Conservation (phyloP, 1,139 yeast genomes). For the Martiniozyma asiatica region DNA sequence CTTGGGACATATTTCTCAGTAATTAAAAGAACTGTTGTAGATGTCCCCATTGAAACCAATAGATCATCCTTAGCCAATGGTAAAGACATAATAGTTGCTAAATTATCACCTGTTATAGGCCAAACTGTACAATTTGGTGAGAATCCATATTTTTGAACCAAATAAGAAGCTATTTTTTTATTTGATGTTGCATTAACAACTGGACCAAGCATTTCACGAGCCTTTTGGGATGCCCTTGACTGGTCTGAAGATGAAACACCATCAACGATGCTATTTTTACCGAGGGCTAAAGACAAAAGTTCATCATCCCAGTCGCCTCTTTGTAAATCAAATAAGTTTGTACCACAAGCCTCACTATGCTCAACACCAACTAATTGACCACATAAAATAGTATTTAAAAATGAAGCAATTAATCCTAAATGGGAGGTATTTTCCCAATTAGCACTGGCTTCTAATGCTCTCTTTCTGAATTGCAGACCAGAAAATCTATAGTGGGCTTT, state of each 20-base stretch:
- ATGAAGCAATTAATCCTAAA: constrained; percentile 70
- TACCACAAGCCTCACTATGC: constrained; percentile 84
- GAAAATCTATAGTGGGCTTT: constrained; percentile 85
- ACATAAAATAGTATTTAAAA: constrained; percentile 57
- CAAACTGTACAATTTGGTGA: constrained; percentile 39
- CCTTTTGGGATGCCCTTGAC: constrained; percentile 25
- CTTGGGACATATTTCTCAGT: constrained; percentile 73
- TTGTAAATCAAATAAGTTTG: constrained; percentile 67
- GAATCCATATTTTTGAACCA: constrained; percentile 54
- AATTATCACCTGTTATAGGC: constrained; percentile 78
- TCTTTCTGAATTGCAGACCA: constrained; percentile 76
- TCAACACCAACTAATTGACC: constrained; percentile 60
- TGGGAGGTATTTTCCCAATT: constrained; percentile 38
- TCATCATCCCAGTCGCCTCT: constrained; percentile 40
- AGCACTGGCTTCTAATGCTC: constrained; percentile 41
- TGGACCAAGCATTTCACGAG: constrained; percentile 38
- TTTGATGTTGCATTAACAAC: constrained; percentile 29
- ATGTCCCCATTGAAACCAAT: constrained; percentile 75
- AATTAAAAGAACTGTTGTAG: constrained; percentile 74
- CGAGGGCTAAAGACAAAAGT: constrained; percentile 42
- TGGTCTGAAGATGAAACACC: constrained; percentile 12
- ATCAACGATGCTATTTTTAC: constrained; percentile 29
- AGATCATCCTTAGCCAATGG: constrained; percentile 71
- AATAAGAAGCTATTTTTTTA: constrained; percentile 47
- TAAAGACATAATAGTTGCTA: constrained; percentile 76